Conservation (phyloP, 331 rosid genomes). For the Pyrus hybrid region DNA sequence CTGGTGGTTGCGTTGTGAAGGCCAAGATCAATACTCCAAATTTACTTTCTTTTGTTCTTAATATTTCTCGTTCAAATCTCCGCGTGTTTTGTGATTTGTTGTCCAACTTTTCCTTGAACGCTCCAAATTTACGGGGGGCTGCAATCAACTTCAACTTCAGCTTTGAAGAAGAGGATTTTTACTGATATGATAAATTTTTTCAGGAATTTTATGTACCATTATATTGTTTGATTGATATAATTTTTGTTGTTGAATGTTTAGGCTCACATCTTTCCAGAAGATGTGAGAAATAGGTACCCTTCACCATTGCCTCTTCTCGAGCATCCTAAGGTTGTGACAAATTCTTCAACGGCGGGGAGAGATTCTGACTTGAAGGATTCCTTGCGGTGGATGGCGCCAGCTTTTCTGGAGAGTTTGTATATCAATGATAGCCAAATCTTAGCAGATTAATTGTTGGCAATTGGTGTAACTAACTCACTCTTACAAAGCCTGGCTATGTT, state of each 20-base stretch:
- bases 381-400: background rate
- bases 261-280: background rate
- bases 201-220: background rate
- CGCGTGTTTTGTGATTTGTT: background rate
- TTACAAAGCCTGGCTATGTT: too few relatives aligned
- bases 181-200: background rate
- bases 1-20: background rate
- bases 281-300: background rate
- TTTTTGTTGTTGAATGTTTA: background rate
- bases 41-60: background rate
- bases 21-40: conserved; percentile 1
- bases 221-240: background rate
- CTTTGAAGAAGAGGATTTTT: background rate
- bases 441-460: background rate
- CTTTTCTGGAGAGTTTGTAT: background rate
- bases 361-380: background rate
- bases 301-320: background rate
- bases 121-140: background rate
- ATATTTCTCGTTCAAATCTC: background rate
- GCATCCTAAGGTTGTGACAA: background rate
- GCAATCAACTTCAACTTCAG: background rate
- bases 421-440: background rate
- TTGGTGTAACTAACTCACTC: background rate
- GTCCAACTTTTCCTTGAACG: background rate
- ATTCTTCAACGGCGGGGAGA: background rate